Percentiles rank a stretch among this genome's conserved stretches.
Conservation (phyloP, 345 rosid species). For the Pseudoturritis turrita region DNA sequence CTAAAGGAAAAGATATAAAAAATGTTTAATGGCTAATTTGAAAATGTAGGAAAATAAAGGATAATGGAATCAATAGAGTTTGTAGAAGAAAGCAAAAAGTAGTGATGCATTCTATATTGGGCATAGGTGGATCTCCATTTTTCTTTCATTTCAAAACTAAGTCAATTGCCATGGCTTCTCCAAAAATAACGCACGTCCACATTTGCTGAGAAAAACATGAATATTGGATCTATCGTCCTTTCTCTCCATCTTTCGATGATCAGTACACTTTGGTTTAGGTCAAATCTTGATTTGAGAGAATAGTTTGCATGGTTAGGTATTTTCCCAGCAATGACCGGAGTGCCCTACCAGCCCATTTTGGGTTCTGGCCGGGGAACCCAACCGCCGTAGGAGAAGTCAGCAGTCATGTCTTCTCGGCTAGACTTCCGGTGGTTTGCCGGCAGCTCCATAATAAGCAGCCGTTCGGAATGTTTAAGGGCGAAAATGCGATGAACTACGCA, state of each 20-base stretch:
- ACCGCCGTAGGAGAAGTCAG: background rate
- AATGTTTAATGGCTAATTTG: too few relatives aligned
- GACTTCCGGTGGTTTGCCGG: slow-evolving; percentile 33
- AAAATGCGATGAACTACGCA: slow-evolving; percentile 36
- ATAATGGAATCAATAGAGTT: background rate
- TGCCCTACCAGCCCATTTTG: slow-evolving; percentile 8
- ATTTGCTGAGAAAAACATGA: background rate
- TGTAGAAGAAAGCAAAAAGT: background rate
- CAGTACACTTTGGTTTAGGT: background rate
- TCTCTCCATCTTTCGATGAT: background rate
- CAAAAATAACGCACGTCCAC: slow-evolving; percentile 30
- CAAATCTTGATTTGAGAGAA: background rate
- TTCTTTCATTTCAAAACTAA: background rate
- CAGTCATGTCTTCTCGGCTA: background rate
- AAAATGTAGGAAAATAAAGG: background rate
- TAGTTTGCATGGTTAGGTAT: slow-evolving; percentile 28
- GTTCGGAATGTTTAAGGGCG: slow-evolving; percentile 42
- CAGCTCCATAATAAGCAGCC: slow-evolving; percentile 10
- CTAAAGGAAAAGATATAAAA: too few relatives aligned
- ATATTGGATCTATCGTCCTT: slow-evolving; percentile 4
- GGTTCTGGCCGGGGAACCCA: slow-evolving; percentile 19
- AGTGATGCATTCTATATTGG: background rate
- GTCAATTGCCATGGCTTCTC: background rate
- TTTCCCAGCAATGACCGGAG: slow-evolving; percentile 15
- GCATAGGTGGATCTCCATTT: background rate